Percentiles rank a stretch among this genome's conserved stretches.
Evolutionary conservation across 371 early-diverging fungal species (phyloP).

Genomic region (Choanephora cucurbitarum): DNA sequence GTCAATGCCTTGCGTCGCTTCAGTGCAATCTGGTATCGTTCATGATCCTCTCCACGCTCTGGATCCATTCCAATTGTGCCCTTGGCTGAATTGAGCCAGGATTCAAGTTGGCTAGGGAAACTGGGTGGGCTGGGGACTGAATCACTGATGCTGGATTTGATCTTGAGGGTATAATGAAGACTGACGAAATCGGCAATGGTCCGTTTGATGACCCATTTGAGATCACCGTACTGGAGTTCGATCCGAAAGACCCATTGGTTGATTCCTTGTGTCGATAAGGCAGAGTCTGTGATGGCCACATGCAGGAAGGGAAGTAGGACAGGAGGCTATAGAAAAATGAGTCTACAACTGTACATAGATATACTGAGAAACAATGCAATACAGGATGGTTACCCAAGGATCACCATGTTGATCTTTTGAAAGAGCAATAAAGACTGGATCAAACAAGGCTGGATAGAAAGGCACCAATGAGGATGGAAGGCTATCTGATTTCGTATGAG

Average conservation of each 20-base stretch:
- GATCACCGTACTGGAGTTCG: constrained; percentile 78
- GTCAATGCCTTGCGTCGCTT: constrained; percentile 69
- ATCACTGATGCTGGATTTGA: constrained; percentile 37
- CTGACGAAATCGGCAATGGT: constrained; percentile 69
- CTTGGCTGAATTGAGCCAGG: constrained; percentile 41
- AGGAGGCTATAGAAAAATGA: constrained; percentile 41
- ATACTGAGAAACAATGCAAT: not conserved
- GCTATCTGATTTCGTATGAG: constrained; percentile 3
- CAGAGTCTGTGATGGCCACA: constrained; percentile 62
- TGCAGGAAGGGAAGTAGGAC: constrained; percentile 39
- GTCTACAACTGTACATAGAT: no score
- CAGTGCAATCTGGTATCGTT: constrained; percentile 38
- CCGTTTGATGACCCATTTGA: constrained; percentile 76
- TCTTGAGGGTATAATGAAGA: constrained; percentile 65
- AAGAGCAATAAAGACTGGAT: constrained; percentile 44
- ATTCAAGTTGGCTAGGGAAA: constrained; percentile 49
- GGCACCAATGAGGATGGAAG: constrained; percentile 26
- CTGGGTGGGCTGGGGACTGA: constrained; percentile 38
- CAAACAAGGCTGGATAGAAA: constrained; percentile 44
- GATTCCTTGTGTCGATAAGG: constrained; percentile 38
- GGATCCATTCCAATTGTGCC: constrained; percentile 23
- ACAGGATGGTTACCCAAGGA: constrained; percentile 32
- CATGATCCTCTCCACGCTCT: constrained; percentile 23
- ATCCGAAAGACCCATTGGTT: constrained; percentile 66
- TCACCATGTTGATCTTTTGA: constrained; percentile 39